phyloP scores from a whole-genome alignment of 2,329 filamentous ascomycete species.

The Aspergillus fumigatiaffinis region DNA sequence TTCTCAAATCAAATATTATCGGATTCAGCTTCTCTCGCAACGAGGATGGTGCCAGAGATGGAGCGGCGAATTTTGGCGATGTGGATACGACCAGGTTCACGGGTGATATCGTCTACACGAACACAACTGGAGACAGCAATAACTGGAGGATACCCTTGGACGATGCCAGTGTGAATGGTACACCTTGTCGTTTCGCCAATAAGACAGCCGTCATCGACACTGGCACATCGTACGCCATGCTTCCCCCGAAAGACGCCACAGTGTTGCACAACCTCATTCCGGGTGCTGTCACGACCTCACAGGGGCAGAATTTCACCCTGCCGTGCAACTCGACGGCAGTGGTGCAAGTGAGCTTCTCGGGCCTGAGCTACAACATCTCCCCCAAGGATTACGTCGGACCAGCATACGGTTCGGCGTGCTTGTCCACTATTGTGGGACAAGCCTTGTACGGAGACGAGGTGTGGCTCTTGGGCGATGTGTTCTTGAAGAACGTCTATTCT shows the following conservation, averaged over 20 bases:
- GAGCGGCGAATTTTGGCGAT: conserved; percentile 73
- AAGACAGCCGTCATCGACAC: conserved; percentile 74
- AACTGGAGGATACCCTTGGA: conserved; percentile 73
- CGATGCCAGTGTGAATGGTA: conserved; percentile 60
- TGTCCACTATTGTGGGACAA: conserved; percentile 71
- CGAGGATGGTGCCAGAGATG: conserved; percentile 63
- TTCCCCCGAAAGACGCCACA: conserved; percentile 63
- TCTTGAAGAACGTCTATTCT: conserved; percentile 84
- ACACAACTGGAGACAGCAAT: conserved; percentile 48
- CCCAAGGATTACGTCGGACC: conserved; percentile 65
- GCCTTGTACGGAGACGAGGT: conserved; percentile 58
- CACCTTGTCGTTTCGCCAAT: conserved; percentile 49
- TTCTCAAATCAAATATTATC: conserved; percentile 64
- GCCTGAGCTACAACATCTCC: conserved; percentile 62
- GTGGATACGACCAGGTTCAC: conserved; percentile 63
- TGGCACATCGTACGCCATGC: conserved; percentile 75
- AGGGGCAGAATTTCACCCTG: conserved; percentile 62
- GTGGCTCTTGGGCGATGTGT: conserved; percentile 83
- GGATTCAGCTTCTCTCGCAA: conserved; percentile 67
- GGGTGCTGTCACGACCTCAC: conserved; percentile 53
- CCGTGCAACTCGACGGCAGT: conserved; percentile 65
- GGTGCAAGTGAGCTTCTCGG: conserved; percentile 65
- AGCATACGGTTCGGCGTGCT: conserved; percentile 36
- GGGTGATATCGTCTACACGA: conserved; percentile 65
- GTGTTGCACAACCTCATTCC: conserved; percentile 66